Evolutionary conservation across 768 basidiomycete genomes (phyloP), one percentile per base, ranked within the genome.

Genomic region (Neoboletus magnificus): DNA sequence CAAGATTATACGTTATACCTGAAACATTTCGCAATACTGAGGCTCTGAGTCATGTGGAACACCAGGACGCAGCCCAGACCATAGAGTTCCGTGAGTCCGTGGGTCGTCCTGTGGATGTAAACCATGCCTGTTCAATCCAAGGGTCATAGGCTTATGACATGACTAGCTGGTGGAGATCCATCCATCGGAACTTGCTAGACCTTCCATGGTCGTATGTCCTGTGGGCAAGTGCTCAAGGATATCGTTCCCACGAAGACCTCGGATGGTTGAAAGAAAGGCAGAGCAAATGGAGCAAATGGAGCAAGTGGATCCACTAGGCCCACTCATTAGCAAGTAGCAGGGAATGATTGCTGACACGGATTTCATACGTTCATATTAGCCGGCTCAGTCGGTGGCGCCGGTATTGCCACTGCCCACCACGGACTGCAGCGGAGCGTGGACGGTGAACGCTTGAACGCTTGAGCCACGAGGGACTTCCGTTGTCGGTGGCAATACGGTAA

Each of bases 91-190:
- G 8, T 42, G 40, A 35, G 5, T 42, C 6, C 5, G n/a, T 10
- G 16, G 10, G 27, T 52, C 52, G 36, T 55, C 52, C 52, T 55
- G 54, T 55, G 39, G 30, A 39, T 32, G 20, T 2, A 39, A 40
- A 25, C 22, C 12, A 25, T 27, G 27, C n/a, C 33, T 50, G 32
- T 35, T 25, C 9, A 25, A 50, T 44, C 30, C 44, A 32, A 32
- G 30, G 8, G 8, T n/a, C 44, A 30, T 11, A 29, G 42, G 44
- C 29, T 30, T 18, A 30, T 3, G 44, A 30, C 11, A 29, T 10
- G 46, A 32, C 32, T 18, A 9, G 20, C 9, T 33, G 30, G n/a
- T 29, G 48, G 48, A 27, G 23, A n/a, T 6, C 13, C 37, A 9
- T 50, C 29, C 37, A 25, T 48, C 1, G 16, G 25, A 27, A 39